Evolutionary conservation across 805 yeast species (phyloP).

Genomic region (Saccharomyces kudriavzevii): DNA sequence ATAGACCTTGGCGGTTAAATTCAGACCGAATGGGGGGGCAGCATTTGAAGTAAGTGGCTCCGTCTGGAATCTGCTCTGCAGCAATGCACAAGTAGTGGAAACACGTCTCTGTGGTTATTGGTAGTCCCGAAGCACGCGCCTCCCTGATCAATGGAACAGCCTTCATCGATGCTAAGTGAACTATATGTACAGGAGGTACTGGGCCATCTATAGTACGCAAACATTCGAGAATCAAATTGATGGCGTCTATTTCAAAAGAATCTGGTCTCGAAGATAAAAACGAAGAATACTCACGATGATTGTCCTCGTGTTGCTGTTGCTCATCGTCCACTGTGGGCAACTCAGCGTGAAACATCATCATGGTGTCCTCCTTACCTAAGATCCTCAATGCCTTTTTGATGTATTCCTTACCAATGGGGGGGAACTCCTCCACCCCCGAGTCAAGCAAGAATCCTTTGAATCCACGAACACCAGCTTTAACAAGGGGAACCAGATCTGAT

Average conservation of each 20-base stretch:
- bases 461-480: conserved; percentile 83
- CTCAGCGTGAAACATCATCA: conserved; percentile 91
- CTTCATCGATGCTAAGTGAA: conserved; percentile 79
- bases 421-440: conserved; percentile 94
- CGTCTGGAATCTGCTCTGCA: conserved; percentile 70
- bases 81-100: conserved; percentile 78
- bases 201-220: conserved; percentile 36
- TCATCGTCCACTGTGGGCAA: conserved; percentile 45
- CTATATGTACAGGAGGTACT: conserved; percentile 74
- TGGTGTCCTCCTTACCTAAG: conserved; percentile 56
- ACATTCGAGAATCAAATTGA: conserved; percentile 58
- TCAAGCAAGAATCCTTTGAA: conserved; percentile 90
- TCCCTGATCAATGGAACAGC: conserved; percentile 65
- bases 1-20: conserved; percentile 59
- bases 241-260: conserved; percentile 77
- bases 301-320: conserved; percentile 18
- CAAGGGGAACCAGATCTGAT: conserved; percentile 61
- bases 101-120: conserved; percentile 84
- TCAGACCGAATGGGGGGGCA: conserved; percentile 89
- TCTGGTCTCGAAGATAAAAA: conserved; percentile 86
- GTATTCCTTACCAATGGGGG: conserved; percentile 61
- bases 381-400: conserved; percentile 57
- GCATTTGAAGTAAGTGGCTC: conserved; percentile 81
- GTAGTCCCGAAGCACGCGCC: conserved; percentile 53
- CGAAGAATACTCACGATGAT: conserved; percentile 59